Percentiles rank a stretch among this genome's conserved stretches.
phyloP scores from a whole-genome alignment of 139 green algal species.

The Chlamydomonas sp. region DNA sequence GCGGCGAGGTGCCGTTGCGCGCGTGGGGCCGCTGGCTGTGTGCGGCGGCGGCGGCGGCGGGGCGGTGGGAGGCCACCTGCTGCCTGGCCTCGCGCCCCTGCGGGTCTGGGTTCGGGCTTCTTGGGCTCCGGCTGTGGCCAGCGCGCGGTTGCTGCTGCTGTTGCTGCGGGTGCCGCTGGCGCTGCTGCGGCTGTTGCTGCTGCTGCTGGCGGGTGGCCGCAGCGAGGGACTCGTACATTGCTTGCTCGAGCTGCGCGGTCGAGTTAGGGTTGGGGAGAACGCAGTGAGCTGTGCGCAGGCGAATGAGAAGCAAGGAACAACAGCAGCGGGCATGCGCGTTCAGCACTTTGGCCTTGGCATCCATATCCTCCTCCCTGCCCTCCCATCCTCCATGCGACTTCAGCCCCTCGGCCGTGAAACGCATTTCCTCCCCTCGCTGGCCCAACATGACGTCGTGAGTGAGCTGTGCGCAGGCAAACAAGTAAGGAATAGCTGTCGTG shows the following conservation, averaged over 20 bases:
- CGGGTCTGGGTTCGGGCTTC: not conserved
- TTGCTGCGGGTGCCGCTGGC: not conserved
- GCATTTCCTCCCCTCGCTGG: no score
- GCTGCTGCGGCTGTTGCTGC: not conserved
- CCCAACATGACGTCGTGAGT: no score
- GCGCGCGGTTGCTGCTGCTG: not conserved
- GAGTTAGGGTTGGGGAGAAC: not conserved
- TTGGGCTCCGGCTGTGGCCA: not conserved
- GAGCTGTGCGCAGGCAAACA: not conserved
- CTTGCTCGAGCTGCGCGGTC: conserved; percentile 50
- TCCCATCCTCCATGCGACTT: no score
- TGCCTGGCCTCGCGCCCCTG: no score
- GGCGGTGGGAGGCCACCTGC: no score
- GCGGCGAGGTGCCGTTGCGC: no score
- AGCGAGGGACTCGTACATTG: conserved; percentile 46
- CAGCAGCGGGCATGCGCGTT: not conserved
- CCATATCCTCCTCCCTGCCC: no score
- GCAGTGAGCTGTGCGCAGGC: not conserved
- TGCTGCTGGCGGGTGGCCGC: not conserved
- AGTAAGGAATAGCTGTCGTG: not conserved
- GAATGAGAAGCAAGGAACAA: not conserved
- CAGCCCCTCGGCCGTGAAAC: no score
- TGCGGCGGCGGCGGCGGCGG: no score
- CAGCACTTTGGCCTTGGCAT: no score
- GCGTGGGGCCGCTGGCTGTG: no score